Evolutionary conservation across 2,329 filamentous ascomycete genomes (phyloP).

Genomic region (Trematosphaeria pertusa): DNA sequence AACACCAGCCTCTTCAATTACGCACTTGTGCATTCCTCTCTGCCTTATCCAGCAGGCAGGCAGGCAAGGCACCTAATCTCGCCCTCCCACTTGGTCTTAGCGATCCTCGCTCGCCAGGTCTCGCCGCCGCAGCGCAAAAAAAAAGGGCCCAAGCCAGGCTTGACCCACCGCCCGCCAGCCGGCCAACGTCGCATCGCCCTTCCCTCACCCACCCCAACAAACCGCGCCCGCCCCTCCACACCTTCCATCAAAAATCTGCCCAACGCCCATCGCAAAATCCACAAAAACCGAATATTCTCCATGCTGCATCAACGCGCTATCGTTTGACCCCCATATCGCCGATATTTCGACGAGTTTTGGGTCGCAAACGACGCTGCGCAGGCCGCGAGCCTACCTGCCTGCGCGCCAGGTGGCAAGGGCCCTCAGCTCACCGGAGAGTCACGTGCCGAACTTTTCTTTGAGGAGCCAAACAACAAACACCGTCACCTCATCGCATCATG

Average conservation of each 20-base stretch:
- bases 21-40: no score
- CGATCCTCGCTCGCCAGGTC: no score
- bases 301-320: slow-evolving; percentile 27
- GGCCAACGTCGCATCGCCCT: no score
- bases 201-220: slow-evolving; percentile 17
- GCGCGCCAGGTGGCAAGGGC: slow-evolving; percentile 21
- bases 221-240: slow-evolving; percentile 3
- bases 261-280: slow-evolving; percentile 16
- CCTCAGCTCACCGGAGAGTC: slow-evolving; percentile 28
- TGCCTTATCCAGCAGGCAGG: no score
- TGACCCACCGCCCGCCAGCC: no score
- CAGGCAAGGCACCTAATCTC: no score
- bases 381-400: slow-evolving; percentile 24
- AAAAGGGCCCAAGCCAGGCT: no score
- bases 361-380: slow-evolving; percentile 28
- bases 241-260: slow-evolving; percentile 12
- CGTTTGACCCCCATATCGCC: slow-evolving; percentile 38
- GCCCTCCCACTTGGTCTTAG: no score
- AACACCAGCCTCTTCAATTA: no score
- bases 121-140: no score
- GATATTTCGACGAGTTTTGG: slow-evolving; percentile 37
- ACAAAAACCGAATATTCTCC: slow-evolving; percentile 7
- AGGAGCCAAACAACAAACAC: slow-evolving; percentile 10
- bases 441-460: slow-evolving; percentile 28
- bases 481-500: slow-evolving; percentile 36